Percentiles rank a stretch among this genome's conserved stretches.
phyloP scores from a whole-genome alignment of 371 early-diverging fungal genomes.

The Funneliformis caledonium region DNA sequence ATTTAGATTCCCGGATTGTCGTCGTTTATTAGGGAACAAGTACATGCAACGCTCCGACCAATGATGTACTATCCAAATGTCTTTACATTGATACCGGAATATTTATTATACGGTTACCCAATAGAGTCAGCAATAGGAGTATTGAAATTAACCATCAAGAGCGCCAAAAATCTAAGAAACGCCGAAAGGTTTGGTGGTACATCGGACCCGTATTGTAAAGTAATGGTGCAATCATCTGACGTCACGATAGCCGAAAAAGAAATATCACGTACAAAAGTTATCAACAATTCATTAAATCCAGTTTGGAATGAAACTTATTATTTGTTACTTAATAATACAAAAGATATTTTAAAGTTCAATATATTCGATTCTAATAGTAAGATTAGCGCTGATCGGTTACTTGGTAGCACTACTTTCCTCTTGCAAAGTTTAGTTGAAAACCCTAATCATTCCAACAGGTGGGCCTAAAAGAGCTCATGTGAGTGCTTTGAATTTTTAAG shows the following conservation, averaged over 20 bases:
- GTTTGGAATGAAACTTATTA: slow-evolving; percentile 86
- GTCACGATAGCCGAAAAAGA: background rate
- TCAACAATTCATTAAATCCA: slow-evolving; percentile 76
- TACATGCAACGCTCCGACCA: slow-evolving; percentile 71
- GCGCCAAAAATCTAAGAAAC: slow-evolving; percentile 76
- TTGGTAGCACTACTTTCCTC: slow-evolving; percentile 62
- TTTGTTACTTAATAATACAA: slow-evolving; percentile 67
- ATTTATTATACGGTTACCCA: slow-evolving; percentile 75
- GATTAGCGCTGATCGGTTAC: slow-evolving; percentile 60
- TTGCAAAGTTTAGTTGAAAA: slow-evolving; percentile 27
- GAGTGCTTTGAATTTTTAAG: background rate
- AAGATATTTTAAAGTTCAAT: slow-evolving; percentile 72
- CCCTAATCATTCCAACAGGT: slow-evolving; percentile 47
- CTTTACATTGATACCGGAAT: slow-evolving; percentile 81
- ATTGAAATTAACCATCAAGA: slow-evolving; percentile 75
- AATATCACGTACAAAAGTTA: slow-evolving; percentile 68
- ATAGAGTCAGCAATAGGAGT: slow-evolving; percentile 79
- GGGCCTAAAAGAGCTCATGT: background rate
- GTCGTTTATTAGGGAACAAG: slow-evolving; percentile 79
- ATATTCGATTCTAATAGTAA: slow-evolving; percentile 70
- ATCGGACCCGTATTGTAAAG: slow-evolving; percentile 83
- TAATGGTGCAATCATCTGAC: slow-evolving; percentile 52
- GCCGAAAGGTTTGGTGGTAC: slow-evolving; percentile 73
- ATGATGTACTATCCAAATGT: slow-evolving; percentile 88
- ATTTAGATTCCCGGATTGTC: slow-evolving; percentile 80